These are phyloP conservation scores for Mimosa pudica DNA, from an alignment of 306 rosid genomes.

Conservation along the genomic window DNA sequence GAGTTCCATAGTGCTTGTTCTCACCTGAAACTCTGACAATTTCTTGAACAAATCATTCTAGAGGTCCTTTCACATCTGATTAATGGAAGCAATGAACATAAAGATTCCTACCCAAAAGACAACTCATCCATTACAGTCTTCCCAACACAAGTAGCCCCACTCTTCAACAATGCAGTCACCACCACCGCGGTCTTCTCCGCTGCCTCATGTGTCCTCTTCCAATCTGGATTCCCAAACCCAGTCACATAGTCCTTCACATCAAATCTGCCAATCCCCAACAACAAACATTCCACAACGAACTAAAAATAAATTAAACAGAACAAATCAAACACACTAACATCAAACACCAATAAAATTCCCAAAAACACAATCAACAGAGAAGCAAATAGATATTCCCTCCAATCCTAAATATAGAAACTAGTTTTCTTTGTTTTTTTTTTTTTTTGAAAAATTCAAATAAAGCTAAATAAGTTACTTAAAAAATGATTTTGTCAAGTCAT, in stretches of 20 bases:
- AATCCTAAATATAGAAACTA: too few relatives aligned
- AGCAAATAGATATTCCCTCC: not conserved
- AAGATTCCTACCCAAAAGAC: conserved; percentile 59
- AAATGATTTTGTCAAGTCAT: too few relatives aligned
- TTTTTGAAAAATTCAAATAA: too few relatives aligned
- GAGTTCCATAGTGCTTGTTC: conserved; percentile 70
- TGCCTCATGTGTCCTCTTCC: conserved; percentile 64
- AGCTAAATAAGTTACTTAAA: too few relatives aligned
- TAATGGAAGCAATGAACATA: not conserved
- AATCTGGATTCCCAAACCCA: conserved; percentile 75
- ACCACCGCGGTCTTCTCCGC: conserved; percentile 60
- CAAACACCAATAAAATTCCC: not conserved
- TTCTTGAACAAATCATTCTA: conserved; percentile 14
- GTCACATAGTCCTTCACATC: conserved; percentile 70
- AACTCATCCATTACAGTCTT: conserved; percentile 76
- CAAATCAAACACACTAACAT: not conserved
- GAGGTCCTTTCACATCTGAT: not conserved
- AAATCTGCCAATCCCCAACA: conserved; percentile 45
- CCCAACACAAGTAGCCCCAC: conserved; percentile 72
- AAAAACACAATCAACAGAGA: not conserved
- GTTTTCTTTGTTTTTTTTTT: too few relatives aligned
- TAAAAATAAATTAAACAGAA: not conserved
- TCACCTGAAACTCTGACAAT: conserved; percentile 63
- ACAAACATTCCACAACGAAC: conserved; percentile 2
- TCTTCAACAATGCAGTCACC: conserved; percentile 55